Percentiles rank a stretch among this genome's conserved stretches.
Conservation (phyloP, 306 rosid genomes). For the Fragaria vesca region DNA sequence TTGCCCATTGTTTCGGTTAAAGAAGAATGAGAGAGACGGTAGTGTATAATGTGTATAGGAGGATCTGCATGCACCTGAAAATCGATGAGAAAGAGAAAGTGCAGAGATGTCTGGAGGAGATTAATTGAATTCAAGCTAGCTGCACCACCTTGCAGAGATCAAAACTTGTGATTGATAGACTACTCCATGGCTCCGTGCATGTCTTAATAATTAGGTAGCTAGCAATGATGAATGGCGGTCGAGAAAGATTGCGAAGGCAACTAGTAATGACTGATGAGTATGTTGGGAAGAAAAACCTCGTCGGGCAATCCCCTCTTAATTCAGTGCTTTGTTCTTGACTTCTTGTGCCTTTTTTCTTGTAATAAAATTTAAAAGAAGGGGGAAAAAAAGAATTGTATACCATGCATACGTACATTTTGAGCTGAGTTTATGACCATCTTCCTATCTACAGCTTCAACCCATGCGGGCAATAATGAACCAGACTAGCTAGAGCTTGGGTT, state of each 20-base stretch:
- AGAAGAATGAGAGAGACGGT: not conserved
- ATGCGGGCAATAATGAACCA: too few relatives aligned
- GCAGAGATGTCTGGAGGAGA: not conserved
- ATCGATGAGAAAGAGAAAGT: not conserved
- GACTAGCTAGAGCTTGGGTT: too few relatives aligned
- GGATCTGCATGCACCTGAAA: not conserved
- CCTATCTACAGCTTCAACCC: too few relatives aligned
- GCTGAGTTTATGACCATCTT: too few relatives aligned
- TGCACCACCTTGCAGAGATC: too few relatives aligned
- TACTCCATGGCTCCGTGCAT: not conserved
- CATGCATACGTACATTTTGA: too few relatives aligned
- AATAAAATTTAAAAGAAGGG: too few relatives aligned
- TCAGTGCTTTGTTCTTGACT: not conserved
- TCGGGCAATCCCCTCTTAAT: not conserved
- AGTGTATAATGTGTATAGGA: not conserved
- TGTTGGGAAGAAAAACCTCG: too few relatives aligned
- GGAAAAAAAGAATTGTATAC: too few relatives aligned
- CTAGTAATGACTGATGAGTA: too few relatives aligned
- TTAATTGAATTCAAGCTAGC: not conserved
- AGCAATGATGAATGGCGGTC: not conserved
- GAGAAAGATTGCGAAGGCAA: not conserved
- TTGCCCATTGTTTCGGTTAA: not conserved
- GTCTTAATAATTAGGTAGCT: not conserved
- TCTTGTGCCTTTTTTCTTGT: too few relatives aligned
- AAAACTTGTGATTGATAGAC: not conserved